Evolutionary conservation across 257 asterid species (phyloP).

Genomic region (Nyctanthes arbortristis): DNA sequence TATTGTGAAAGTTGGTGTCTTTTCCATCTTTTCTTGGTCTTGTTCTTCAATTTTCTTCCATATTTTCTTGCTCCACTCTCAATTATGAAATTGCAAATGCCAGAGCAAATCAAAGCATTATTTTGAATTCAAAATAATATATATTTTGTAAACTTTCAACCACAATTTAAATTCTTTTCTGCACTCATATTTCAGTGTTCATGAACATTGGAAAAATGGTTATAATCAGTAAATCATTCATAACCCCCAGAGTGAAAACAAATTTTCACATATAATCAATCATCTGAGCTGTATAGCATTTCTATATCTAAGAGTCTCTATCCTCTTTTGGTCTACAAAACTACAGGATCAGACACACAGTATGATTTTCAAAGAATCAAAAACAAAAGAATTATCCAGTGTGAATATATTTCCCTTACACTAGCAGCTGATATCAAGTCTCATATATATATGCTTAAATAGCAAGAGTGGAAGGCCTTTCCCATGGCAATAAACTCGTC

Average conservation of each 20-base stretch:
- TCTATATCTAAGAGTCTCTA: conserved; percentile 5
- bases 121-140: too few species aligned
- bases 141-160: too few species aligned
- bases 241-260: background rate
- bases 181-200: background rate
- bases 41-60: too few species aligned
- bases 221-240: background rate
- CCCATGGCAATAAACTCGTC: conserved; percentile 90
- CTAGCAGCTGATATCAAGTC: conserved; percentile 1
- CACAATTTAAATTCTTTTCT: too few species aligned
- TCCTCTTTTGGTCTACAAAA: conserved; percentile 16
- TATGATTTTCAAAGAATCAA: conserved; percentile 17
- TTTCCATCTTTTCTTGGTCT: too few species aligned
- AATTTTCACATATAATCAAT: background rate
- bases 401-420: conserved; percentile 33
- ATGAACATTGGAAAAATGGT: background rate
- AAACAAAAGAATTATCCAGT: conserved; percentile 13
- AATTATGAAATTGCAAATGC: too few species aligned
- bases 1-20: too few species aligned
- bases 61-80: too few species aligned
- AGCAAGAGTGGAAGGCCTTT: conserved; percentile 29
- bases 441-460: background rate
- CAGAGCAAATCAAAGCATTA: too few species aligned
- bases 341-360: conserved; percentile 12
- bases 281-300: background rate